Conservation (phyloP, 352 stramenopile species). For the Peronospora farinosa region DNA sequence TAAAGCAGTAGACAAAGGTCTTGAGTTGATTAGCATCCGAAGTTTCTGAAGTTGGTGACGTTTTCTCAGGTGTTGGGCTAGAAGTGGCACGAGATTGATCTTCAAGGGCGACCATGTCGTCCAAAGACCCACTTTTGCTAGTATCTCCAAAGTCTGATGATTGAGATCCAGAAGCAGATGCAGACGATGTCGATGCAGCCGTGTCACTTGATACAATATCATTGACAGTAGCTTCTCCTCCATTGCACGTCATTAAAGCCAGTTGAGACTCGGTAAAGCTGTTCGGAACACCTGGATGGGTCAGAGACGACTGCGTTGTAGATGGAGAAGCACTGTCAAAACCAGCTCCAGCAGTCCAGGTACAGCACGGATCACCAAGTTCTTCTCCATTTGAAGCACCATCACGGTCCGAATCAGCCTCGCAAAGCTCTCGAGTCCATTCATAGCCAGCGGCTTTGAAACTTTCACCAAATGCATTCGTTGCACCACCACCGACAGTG, state of each 20-base stretch:
- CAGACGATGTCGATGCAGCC: constrained; percentile 8
- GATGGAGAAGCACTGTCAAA: constrained; percentile 12
- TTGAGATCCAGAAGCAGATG: constrained; percentile 7
- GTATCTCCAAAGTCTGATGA: constrained; percentile 1
- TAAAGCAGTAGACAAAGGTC: constrained; percentile 9
- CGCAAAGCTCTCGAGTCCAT: constrained; percentile 58
- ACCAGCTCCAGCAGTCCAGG: constrained; percentile 33
- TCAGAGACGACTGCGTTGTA: constrained; percentile 6
- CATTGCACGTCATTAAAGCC: constrained; percentile 27
- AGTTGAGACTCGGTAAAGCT: constrained; percentile 35
- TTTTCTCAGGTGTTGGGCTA: constrained; percentile 15
- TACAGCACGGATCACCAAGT: constrained; percentile 82
- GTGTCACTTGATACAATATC: constrained; percentile 4
- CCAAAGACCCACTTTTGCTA: constrained; percentile 14
- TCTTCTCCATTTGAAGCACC: constrained; percentile 86
- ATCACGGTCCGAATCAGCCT: constrained; percentile 68
- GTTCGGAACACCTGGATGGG: constrained; percentile 37
- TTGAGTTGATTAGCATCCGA: constrained; percentile 8
- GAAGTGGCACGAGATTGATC: constrained; percentile 12
- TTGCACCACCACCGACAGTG: constrained; percentile 35
- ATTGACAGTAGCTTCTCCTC: constrained; percentile 24
- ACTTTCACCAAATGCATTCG: constrained; percentile 57
- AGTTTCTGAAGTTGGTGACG: constrained; percentile 8
- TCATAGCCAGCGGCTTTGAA: constrained; percentile 34
- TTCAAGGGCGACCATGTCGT: constrained; percentile 9